Base-by-base conservation (phyloP, 768 basidiomycete species). In the Trametes meyenii region DNA sequence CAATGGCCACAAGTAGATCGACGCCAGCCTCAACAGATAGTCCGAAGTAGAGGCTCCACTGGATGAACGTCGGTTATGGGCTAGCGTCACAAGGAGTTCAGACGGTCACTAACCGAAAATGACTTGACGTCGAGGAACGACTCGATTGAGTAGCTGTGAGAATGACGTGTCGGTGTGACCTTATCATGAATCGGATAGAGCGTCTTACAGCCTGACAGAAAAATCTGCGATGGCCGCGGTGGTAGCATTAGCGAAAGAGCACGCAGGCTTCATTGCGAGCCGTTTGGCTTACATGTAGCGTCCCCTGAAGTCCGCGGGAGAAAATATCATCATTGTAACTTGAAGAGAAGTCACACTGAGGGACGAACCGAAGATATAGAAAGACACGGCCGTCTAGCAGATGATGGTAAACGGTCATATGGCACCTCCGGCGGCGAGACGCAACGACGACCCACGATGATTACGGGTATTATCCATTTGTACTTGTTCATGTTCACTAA, bases 1-100 rank as follows among this genome's bases (percentile, higher is more conserved):
- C 29, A 12, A 55, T 21, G 19, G 65, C 62, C 21, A 63, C 56
- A 14, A 63, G 48, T 14, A 58, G 13, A 46, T 63, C 65, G 16
- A 50, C 50, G 11, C 58, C 35, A 6, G 52, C 61, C 55, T 66
- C 65, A 21, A 59, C 53, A 11, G 48, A 50, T 14, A 66, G 59
- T 12, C 65, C 65, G 24, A 60, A 49, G 40, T 66, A 66, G 10
- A 66, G 55, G 42, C 65, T 66, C 65, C 65, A 66, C 61, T 62
- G 38, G 4, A 39, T 3, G 33, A 11, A 4, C 7, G 16, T 3
- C 12, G 7, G 51, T 53, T 16, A 60, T 44, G 26, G 26, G 13
- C 12, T 16, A 21, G 19, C 12, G 51, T 11, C 12, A 7, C 4
- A 11, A 16, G 45, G 24, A 33, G n/a, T 12, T 5, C 17, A 2